Evolutionary conservation across 2,329 filamentous ascomycete genomes (phyloP).

Genomic region (Stagonosporopsis rhizophila): DNA sequence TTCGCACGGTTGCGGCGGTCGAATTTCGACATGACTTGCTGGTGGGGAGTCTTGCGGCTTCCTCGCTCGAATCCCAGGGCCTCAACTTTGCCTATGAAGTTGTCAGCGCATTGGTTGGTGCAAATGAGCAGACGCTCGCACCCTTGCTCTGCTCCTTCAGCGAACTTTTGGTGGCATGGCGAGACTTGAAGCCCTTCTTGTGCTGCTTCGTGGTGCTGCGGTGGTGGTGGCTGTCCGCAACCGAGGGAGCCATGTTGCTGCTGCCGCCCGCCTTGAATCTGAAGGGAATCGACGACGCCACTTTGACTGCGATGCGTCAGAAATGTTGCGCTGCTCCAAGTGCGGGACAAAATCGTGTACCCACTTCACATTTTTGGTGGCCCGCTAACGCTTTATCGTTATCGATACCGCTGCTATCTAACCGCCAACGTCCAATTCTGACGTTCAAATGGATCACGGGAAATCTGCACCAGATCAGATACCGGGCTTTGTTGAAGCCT

Average conservation of each 20-base stretch:
- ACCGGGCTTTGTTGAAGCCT: too few species aligned
- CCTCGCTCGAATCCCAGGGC: slow-evolving; percentile 67
- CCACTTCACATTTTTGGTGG: slow-evolving; percentile 27
- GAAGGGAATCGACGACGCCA: slow-evolving; percentile 65
- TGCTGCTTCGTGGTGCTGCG: slow-evolving; percentile 87
- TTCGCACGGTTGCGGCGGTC: slow-evolving; percentile 94
- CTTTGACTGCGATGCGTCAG: slow-evolving; percentile 30
- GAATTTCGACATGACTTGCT: slow-evolving; percentile 97
- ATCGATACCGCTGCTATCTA: slow-evolving; percentile 9
- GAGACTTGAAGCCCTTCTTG: slow-evolving; percentile 92
- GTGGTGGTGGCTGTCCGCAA: slow-evolving; percentile 74
- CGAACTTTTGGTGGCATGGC: slow-evolving; percentile 86
- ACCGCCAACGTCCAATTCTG: background rate
- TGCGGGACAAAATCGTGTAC: slow-evolving; percentile 30
- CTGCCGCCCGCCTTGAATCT: slow-evolving; percentile 81
- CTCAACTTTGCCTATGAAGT: slow-evolving; percentile 74
- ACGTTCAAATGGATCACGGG: too few species aligned
- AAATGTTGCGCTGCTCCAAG: slow-evolving; percentile 24
- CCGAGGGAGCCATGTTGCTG: slow-evolving; percentile 69
- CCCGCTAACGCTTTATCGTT: slow-evolving; percentile 15
- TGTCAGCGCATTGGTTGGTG: slow-evolving; percentile 20
- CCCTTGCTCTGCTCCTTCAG: slow-evolving; percentile 87
- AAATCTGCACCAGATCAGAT: too few species aligned
- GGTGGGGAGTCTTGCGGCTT: slow-evolving; percentile 85
- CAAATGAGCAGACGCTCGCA: slow-evolving; percentile 44